Evolutionary conservation across 441 rosid species (phyloP).

Genomic region (Syzygium malaccense): DNA sequence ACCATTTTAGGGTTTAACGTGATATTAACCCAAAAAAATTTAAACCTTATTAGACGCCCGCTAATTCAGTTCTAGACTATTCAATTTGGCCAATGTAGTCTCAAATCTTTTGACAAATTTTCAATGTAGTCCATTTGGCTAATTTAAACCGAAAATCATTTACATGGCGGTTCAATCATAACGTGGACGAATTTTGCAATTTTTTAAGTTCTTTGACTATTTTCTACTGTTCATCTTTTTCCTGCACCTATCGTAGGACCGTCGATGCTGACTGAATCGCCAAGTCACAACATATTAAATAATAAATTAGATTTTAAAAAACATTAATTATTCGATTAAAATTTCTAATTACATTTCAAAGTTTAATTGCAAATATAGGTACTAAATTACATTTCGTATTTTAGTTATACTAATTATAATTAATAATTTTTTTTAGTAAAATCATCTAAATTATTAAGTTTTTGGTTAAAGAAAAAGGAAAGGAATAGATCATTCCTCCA

Average conservation of each 20-base stretch:
- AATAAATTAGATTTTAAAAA: neutral
- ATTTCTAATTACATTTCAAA: neutral
- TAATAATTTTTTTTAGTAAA: neutral
- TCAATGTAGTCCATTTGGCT: fast-evolving
- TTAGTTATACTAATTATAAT: neutral
- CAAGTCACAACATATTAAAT: neutral
- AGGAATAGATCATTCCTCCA: too few relatives aligned
- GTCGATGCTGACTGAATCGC: too few relatives aligned
- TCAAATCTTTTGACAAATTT: neutral
- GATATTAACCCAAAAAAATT: neutral
- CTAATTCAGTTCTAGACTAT: neutral
- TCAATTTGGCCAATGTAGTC: neutral
- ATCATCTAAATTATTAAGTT: neutral
- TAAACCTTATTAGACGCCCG: fast-evolving
- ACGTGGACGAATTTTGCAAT: fast-evolving
- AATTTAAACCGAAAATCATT: fast-evolving
- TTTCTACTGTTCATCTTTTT: neutral
- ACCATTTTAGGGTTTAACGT: too few relatives aligned
- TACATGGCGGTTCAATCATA: fast-evolving
- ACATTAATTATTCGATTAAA: neutral
- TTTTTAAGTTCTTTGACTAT: neutral
- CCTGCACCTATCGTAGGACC: fast-evolving
- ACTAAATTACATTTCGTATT: neutral
- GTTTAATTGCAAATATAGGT: neutral
- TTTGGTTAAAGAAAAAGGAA: too few relatives aligned